Evolutionary conservation across 371 early-diverging fungal genomes (phyloP).

Genomic region (Haplosporangium sp.): DNA sequence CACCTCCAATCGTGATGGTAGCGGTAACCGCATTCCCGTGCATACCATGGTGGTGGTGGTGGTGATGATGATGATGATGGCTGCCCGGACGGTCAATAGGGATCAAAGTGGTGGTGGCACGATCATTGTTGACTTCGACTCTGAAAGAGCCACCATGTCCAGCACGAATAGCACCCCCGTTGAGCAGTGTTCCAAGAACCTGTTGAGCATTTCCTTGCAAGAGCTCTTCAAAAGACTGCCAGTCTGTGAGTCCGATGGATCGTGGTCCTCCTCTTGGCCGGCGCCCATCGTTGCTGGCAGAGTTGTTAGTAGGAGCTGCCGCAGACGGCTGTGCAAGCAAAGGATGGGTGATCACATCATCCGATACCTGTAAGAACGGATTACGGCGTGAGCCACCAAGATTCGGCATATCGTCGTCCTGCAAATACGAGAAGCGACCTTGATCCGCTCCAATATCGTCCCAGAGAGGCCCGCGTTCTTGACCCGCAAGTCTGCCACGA

Average conservation of each 20-base stretch:
- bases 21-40: constrained; percentile 7
- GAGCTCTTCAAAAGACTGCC: constrained; percentile 78
- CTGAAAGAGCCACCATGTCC: constrained; percentile 61
- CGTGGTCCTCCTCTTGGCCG: constrained; percentile 36
- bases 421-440: constrained; percentile 46
- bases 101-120: constrained; percentile 44
- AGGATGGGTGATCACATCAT: constrained; percentile 77
- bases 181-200: constrained; percentile 72
- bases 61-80: constrained; percentile 2
- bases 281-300: constrained; percentile 18
- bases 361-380: constrained; percentile 46
- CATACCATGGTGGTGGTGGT: constrained; percentile 27
- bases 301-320: constrained; percentile 36
- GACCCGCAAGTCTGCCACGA: constrained; percentile 30
- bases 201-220: constrained; percentile 77
- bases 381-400: constrained; percentile 46
- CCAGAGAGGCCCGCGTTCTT: constrained; percentile 52
- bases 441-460: constrained; percentile 35
- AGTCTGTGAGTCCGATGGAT: constrained; percentile 57
- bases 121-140: constrained; percentile 64
- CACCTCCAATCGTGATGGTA: constrained; percentile 12
- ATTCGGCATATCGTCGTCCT: constrained; percentile 44
- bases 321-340: constrained; percentile 65
- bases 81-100: constrained; percentile 40
- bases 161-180: constrained; percentile 55